Evolutionary conservation across 2,329 filamentous ascomycete species (phyloP).

Genomic region (Diaporthe citri): DNA sequence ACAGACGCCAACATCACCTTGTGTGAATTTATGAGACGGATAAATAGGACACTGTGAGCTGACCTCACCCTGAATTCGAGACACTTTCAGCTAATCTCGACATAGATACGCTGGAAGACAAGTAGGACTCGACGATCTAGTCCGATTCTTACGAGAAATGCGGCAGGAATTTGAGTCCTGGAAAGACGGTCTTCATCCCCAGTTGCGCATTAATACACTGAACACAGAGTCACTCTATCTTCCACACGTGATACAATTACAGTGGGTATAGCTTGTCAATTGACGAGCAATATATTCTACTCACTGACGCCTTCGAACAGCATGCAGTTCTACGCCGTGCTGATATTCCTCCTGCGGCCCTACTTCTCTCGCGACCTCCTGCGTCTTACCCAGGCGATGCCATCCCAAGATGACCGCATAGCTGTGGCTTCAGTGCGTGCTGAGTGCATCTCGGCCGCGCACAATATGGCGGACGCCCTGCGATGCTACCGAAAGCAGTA

Average conservation of each 20-base stretch:
- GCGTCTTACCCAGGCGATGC: not conserved
- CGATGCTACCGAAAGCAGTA: slow-evolving; percentile 1
- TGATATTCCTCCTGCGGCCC: not conserved
- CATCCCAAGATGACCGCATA: not conserved
- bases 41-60: not conserved
- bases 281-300: not conserved
- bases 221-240: not conserved
- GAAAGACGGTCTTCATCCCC: not conserved
- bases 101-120: not conserved
- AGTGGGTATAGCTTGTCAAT: not conserved
- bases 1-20: not conserved
- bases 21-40: slow-evolving; percentile 6
- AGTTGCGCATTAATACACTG: not conserved
- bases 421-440: not conserved
- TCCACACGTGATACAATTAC: not conserved
- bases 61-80: fast-evolving
- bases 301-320: not conserved
- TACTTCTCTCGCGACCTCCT: slow-evolving; percentile 16
- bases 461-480: not conserved
- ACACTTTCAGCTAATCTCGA: fast-evolving
- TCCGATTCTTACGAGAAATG: not conserved
- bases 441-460: not conserved
- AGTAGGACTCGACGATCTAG: not conserved
- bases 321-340: slow-evolving; percentile 1
- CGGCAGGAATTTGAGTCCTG: not conserved